Percentiles rank a stretch among this genome's conserved stretches.
Evolutionary conservation across 257 asterid species (phyloP).

Genomic region (Fraxinus americana): DNA sequence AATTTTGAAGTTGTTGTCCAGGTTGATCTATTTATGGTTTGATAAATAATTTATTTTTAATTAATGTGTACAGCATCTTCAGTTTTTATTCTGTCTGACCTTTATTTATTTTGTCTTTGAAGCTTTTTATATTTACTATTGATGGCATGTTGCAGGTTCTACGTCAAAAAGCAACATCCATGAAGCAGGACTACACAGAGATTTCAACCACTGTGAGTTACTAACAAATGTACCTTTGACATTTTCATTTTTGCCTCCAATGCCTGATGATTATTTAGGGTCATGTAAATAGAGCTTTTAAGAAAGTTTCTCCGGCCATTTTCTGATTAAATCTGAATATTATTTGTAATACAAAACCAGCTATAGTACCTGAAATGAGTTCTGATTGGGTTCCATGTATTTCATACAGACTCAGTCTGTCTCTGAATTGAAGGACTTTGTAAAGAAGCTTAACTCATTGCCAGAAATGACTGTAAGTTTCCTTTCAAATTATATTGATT

Average conservation of each 20-base stretch:
- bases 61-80: constrained; percentile 14
- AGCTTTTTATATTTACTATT: constrained; percentile 42
- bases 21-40: constrained; percentile 60
- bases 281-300: neutral
- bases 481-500: constrained; percentile 20
- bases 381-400: constrained; percentile 30
- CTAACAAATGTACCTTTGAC: constrained; percentile 13
- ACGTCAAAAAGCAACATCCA: constrained; percentile 96
- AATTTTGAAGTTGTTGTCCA: constrained; percentile 98
- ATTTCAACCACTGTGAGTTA: constrained; percentile 81
- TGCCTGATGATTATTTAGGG: constrained; percentile 5
- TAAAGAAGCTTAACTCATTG: constrained; percentile 94
- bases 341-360: constrained; percentile 16
- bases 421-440: constrained; percentile 96
- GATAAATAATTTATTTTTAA: constrained; percentile 22
- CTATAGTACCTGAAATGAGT: neutral
- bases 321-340: neutral
- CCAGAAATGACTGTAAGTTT: constrained; percentile 96
- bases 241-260: constrained; percentile 26
- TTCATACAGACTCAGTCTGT: constrained; percentile 79
- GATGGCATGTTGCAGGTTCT: constrained; percentile 82
- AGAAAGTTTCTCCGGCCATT: constrained; percentile 10
- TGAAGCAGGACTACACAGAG: constrained; percentile 96
- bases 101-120: constrained; percentile 25
- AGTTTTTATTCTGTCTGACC: constrained; percentile 17